These are phyloP conservation scores for Pterocarpus santalinus DNA, from an alignment of 306 rosid genomes.

Conservation along the genomic window DNA sequence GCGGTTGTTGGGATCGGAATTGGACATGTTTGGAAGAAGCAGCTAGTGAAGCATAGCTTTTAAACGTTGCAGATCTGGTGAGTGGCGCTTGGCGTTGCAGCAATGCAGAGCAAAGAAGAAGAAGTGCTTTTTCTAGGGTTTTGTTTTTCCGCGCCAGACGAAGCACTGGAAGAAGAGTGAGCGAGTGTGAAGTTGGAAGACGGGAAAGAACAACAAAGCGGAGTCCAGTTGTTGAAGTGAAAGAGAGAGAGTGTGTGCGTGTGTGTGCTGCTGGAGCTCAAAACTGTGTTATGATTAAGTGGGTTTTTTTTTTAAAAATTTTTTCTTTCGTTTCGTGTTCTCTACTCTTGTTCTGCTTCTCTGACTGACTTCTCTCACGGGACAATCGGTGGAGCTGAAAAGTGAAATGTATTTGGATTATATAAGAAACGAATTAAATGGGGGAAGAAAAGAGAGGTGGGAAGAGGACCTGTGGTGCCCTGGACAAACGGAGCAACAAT, in stretches of 20 bases:
- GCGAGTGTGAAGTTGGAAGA: no score
- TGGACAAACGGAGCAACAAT: neutral
- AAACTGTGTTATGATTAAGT: neutral
- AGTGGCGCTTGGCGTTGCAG: slow-evolving; percentile 20
- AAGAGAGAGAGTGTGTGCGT: neutral
- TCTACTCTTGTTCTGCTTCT: neutral
- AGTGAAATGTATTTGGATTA: neutral
- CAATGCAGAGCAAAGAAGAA: slow-evolving; percentile 28
- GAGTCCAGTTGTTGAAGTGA: neutral
- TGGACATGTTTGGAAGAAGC: slow-evolving; percentile 25
- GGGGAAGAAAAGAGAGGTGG: no score
- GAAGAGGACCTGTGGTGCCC: neutral
- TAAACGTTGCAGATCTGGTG: slow-evolving; percentile 29
- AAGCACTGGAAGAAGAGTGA: neutral
- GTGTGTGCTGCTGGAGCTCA: neutral
- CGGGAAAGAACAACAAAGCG: neutral
- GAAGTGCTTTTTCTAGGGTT: neutral
- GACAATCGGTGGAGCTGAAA: slow-evolving; percentile 26
- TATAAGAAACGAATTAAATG: neutral
- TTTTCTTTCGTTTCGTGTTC: neutral
- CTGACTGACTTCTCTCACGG: neutral
- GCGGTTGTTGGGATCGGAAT: slow-evolving; percentile 38
- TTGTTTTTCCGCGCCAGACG: neutral
- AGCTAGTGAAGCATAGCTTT: slow-evolving; percentile 33
- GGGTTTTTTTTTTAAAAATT: neutral